Base-by-base conservation (phyloP, 176 grass and related monocot genomes). In the Poa annua region DNA sequence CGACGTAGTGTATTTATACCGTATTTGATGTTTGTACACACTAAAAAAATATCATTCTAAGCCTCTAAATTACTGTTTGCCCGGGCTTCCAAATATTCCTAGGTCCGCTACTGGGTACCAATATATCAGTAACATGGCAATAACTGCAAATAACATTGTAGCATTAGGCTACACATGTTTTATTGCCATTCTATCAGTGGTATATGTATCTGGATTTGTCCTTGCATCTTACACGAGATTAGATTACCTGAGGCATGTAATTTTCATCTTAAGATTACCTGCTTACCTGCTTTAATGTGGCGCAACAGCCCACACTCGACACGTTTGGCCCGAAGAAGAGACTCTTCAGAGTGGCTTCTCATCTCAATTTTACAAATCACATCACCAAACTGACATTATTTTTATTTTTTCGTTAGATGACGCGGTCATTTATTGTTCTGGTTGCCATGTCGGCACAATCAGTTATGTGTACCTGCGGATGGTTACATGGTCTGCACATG, bases 331-430 rank as follows among this genome's bases (percentile, higher is more conserved):
- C 56, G 47, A 14, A 78, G 25, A 16, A 21, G 79, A 21, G 79
- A 75, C 25, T 67, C 11, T 4, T 90, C 59, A 83, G 15, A 61
- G 75, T 51, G n/a, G 22, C 22, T 86, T 83, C 49, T 52, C 57
- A 33, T 74, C 80, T 79, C 19, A 49, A 83, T 32, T 81, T 56
- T 49, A 36, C 29, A 62, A 83, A 83, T 67, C 65, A 41, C 38
- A 39, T 78, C 83, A 50, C 11, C 76, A 66, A 77, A 35, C 36
- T 71, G 63, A 55, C 22, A 55, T 66, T 66, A 34, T 21, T 55
- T 17, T 34, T 32, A 14, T 61, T 0, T 19, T 60, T 73, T n/a
- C 7, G 15, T 74, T 68, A 26, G 67, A 68, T 67, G 55, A 42
- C 57, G 50, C 57, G 7, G 47, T 78, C 65, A 79, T 80, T 68